These are phyloP conservation scores for Trichoderma breve DNA, from an alignment of 2,329 filamentous ascomycete genomes.

Conservation along the genomic window DNA sequence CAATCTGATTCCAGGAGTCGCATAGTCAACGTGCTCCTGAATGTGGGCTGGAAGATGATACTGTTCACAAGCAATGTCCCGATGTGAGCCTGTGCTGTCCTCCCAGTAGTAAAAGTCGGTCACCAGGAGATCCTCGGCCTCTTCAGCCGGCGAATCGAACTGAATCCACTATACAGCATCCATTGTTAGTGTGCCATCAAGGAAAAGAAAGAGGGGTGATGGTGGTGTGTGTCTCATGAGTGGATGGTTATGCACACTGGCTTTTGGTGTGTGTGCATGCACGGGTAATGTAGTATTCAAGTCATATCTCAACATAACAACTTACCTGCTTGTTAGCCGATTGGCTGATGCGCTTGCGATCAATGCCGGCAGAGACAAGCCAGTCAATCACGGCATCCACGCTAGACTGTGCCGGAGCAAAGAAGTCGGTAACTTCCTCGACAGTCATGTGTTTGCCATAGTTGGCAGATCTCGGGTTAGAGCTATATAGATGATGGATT, in stretches of 20 bases:
- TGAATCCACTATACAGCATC: constrained; percentile 32
- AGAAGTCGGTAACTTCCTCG: constrained; percentile 10
- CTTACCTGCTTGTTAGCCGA: constrained; percentile 42
- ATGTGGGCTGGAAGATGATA: not conserved
- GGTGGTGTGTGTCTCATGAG: not conserved
- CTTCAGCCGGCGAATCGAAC: constrained; percentile 20
- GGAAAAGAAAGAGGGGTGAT: not conserved
- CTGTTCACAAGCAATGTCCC: constrained; percentile 34
- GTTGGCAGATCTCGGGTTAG: not conserved
- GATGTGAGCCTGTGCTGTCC: constrained; percentile 33
- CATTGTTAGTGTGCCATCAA: not conserved
- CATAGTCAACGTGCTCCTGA: not conserved
- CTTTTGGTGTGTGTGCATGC: not conserved
- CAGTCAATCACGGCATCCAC: constrained; percentile 51
- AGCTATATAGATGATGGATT: not conserved
- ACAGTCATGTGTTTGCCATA: constrained; percentile 15
- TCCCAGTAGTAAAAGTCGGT: constrained; percentile 52
- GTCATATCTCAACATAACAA: not conserved
- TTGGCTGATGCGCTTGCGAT: constrained; percentile 43
- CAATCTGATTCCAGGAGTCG: not conserved
- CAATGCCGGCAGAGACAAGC: constrained; percentile 51
- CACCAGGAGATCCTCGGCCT: constrained; percentile 49
- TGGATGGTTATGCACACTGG: not conserved
- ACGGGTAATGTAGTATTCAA: not conserved
- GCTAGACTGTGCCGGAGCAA: constrained; percentile 38